Conservation (phyloP, 169 alveolate species). For the Plasmodium adleri region DNA sequence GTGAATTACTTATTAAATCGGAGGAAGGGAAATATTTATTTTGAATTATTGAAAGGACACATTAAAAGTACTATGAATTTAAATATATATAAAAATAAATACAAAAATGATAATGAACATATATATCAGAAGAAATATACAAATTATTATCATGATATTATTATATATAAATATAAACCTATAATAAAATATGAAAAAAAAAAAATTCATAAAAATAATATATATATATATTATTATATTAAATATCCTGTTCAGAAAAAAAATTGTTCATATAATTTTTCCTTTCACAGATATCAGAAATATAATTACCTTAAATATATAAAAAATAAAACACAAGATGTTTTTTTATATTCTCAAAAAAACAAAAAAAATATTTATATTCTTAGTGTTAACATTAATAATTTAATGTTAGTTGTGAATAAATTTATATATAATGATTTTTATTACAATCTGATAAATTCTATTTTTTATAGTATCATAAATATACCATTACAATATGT, state of each 20-base stretch:
- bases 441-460: conserved; percentile 13
- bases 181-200: background rate
- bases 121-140: no score
- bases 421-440: conserved; percentile 20
- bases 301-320: no score
- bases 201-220: background rate
- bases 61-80: background rate
- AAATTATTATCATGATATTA: no score
- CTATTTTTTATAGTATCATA: conserved; percentile 16
- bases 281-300: conserved; percentile 2
- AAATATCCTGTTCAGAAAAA: no score
- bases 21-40: conserved; percentile 5
- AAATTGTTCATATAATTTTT: conserved; percentile 12
- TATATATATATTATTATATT: no score
- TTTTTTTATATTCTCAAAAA: no score
- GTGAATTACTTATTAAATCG: background rate
- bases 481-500: conserved; percentile 1
- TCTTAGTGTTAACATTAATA: background rate
- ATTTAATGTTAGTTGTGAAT: background rate
- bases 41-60: background rate
- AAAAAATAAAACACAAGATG: no score
- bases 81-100: background rate
- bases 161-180: background rate
- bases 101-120: background rate
- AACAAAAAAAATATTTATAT: no score